Evolutionary conservation across 1,139 yeast genomes (phyloP).

Genomic region (Diutina neorugosa): DNA sequence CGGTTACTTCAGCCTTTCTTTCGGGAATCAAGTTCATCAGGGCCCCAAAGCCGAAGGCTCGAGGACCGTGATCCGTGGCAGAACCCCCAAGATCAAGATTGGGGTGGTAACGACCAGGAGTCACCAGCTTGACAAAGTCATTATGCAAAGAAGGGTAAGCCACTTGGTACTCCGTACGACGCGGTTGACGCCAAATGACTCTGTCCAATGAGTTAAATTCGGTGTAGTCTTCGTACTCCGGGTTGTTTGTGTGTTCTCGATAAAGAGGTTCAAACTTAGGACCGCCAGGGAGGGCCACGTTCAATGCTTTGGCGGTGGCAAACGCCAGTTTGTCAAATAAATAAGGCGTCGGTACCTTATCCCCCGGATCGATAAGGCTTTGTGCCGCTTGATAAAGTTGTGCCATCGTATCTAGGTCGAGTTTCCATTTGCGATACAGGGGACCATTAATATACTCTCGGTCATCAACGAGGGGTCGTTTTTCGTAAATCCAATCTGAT

Average conservation of each 20-base stretch:
- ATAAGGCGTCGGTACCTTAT: background rate
- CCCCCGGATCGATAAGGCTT: constrained; percentile 23
- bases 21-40: constrained; percentile 9
- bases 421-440: constrained; percentile 63
- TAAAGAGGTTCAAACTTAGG: constrained; percentile 91
- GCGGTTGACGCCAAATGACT: constrained; percentile 64
- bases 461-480: constrained; percentile 58
- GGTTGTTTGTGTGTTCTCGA: constrained; percentile 43
- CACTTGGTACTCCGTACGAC: constrained; percentile 73
- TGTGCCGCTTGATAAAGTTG: constrained; percentile 51
- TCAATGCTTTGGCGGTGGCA: constrained; percentile 82
- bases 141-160: constrained; percentile 83
- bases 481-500: constrained; percentile 66
- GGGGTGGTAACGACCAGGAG: constrained; percentile 44
- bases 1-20: constrained; percentile 21
- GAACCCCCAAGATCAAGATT: constrained; percentile 18
- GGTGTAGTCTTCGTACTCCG: constrained; percentile 65
- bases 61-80: constrained; percentile 23
- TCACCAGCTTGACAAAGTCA: constrained; percentile 59
- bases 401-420: constrained; percentile 52
- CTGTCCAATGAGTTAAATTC: constrained; percentile 87
- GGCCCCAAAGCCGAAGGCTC: constrained; percentile 25
- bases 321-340: constrained; percentile 66
- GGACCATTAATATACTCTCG: constrained; percentile 50
- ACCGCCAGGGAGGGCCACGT: constrained; percentile 85